These are phyloP conservation scores for Schizophyllum commune DNA, from an alignment of 1,284 basidiomycete species.

Conservation along the genomic window DNA sequence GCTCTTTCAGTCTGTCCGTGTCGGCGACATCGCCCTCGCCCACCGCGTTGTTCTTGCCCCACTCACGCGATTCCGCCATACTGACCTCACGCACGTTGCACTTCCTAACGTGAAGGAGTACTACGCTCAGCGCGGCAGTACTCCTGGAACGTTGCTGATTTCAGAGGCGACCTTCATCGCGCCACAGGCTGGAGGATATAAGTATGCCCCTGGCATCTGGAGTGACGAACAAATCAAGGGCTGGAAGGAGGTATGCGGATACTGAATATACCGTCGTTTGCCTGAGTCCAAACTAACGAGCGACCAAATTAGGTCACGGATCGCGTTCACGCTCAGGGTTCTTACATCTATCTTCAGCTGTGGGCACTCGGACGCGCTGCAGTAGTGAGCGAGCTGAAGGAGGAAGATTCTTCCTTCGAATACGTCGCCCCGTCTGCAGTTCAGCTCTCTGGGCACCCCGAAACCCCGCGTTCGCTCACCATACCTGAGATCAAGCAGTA, in stretches of 20 bases:
- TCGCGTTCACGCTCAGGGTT: conserved; percentile 22
- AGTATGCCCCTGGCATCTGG: conserved; percentile 36
- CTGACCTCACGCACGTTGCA: conserved; percentile 12
- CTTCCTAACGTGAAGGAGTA: conserved; percentile 31
- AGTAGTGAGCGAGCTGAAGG: conserved; percentile 5
- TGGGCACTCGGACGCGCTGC: conserved; percentile 18
- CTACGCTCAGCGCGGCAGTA: conserved; percentile 37
- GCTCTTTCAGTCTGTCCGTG: no score
- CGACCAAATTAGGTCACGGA: conserved; percentile 11
- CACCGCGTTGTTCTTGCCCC: conserved; percentile 44
- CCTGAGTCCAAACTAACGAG: no score
- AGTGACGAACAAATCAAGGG: conserved; percentile 33
- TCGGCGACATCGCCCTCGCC: no score
- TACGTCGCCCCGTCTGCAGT: conserved; percentile 37
- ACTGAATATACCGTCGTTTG: no score
- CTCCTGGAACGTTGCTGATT: conserved; percentile 40
- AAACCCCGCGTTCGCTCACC: conserved; percentile 26
- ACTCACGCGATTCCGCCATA: conserved; percentile 24
- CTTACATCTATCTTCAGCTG: conserved; percentile 20
- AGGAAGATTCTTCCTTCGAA: conserved; percentile 18
- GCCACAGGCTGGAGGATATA: conserved; percentile 28
- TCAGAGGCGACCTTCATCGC: conserved; percentile 39
- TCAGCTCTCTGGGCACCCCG: conserved; percentile 3
- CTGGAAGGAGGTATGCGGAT: conserved; percentile 35
- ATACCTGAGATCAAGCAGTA: conserved; percentile 35